Base-by-base conservation (phyloP, 352 stramenopile genomes). In the Globisporangium perplexum region DNA sequence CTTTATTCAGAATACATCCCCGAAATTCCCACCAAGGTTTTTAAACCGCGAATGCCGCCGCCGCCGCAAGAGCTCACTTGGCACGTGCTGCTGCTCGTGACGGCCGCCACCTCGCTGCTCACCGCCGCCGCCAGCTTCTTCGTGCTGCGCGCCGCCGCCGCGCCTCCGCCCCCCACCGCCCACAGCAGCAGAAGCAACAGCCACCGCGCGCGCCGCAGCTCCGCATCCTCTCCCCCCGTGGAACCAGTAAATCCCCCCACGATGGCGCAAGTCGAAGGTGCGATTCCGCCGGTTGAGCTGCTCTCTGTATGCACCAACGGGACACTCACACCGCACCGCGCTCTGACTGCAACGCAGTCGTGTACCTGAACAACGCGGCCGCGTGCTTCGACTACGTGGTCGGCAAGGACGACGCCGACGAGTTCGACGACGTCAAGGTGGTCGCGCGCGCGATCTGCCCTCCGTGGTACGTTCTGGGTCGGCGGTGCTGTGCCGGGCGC, bases 351-450 rank as follows among this genome's bases (percentile, higher is more conserved):
- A n/a, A n/a, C 15, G 15, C 50, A 90, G 80, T 90, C 18, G 60
- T 77, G 23, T 94, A 94, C 58, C 49, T 94, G 24, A 94, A 94
- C 68, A 94, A 94, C 51, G 30, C 83, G 7, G 69, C 80, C 47
- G 72, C 69, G 53, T 90, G 77, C 62, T 77, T 77, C 45, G 72
- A 88, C 64, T 94, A 83, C 50, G 59, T 64, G 17, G 81, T 94
- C 44, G 83, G 81, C 50, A 69, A 72, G 18, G 68, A 68, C 45
- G 74, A 76, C 35, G 38, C 55, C 31, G 79, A 92, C 54, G 83
- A 92, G 57, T 90, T 92, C 51, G 75, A 90, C 45, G 83, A 91
- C 59, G 75, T 75, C 64, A 94, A 94, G 65, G 66, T 78, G 43
- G 83, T 89, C 28, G 76, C 72, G 24, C 75, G 72, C 45, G 66